Evolutionary conservation across 257 asterid genomes (phyloP), one percentile per base, ranked within the genome.

Genomic region (Leptodermis oblonga): DNA sequence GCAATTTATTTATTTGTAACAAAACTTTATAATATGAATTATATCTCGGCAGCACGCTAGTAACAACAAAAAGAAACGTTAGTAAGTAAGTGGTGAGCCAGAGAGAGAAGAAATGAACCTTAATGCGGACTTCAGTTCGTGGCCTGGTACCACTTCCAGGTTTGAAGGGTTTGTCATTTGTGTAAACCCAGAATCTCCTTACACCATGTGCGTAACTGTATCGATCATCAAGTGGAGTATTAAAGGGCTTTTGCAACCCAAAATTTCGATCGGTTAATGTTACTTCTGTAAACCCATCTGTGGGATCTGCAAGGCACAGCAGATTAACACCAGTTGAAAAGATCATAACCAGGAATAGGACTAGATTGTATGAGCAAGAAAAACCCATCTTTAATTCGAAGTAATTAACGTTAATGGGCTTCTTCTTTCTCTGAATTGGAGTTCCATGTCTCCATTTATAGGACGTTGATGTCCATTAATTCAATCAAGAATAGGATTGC

Each of bases 261-360:
- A 68, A 43, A 45, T 65, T 76, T 1, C 26, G 33, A 18, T 58
- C 22, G 4, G 77, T 56, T 28, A 62, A 42, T 20, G 74, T 68
- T 45, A 75, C 42, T 42, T 56, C 13, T 2, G 45, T 63, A 41
- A 75, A 75, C 7, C 75, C 79, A 64, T 75, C 72, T 22, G 75
- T 75, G 20, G 75, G 75, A 75, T 75, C 71, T 14, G 71, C 79
- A 61, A 31, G 1, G 26, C 75, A 45, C 3, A 8, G 10, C 33
- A 60, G 36, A 33, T 39, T 20, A 23, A 26, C 25, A 58, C 45
- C 69, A 10, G 34, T 25, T 20, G 67, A 28, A 9, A 67, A 67
- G 7, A 31, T 10, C 37, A 67, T 22, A 73, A 67, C 25, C 48
- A 73, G 17, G 33, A 67, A 45, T 30, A 52, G 11, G 13, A 67